Evolutionary conservation across 2,329 filamentous ascomycete species (phyloP).

Genomic region (Paecilomyces formosus): DNA sequence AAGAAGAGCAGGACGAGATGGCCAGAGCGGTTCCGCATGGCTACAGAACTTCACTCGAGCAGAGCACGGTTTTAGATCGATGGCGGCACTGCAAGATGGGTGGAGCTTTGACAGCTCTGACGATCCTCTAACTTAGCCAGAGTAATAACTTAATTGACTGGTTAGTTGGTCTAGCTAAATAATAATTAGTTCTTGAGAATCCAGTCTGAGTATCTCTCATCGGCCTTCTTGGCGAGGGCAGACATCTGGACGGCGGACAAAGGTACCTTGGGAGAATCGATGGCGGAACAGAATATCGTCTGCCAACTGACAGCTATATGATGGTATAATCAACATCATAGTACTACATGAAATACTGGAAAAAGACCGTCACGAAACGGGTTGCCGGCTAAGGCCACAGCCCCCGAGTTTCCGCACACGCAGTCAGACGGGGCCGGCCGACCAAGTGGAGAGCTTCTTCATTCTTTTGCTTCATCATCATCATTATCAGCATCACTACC

Average conservation of each 20-base stretch:
- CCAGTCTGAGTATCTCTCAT: not conserved
- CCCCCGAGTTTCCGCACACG: not conserved
- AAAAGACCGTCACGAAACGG: not conserved
- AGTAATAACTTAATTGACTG: too few species aligned
- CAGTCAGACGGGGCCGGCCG: not conserved
- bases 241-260: not conserved
- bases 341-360: not conserved
- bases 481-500: too few species aligned
- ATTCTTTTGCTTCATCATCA: not conserved
- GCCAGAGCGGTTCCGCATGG: not conserved
- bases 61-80: too few species aligned
- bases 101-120: too few species aligned
- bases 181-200: too few species aligned
- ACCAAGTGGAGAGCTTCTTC: not conserved
- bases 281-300: not conserved
- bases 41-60: not conserved
- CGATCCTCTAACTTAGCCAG: too few species aligned
- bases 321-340: not conserved
- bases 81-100: too few species aligned
- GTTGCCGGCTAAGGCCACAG: not conserved
- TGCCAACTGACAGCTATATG: not conserved
- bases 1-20: not conserved
- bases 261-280: not conserved
- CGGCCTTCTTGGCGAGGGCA: not conserved
- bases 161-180: too few species aligned